Evolutionary conservation across 2,329 filamentous ascomycete genomes (phyloP).

Genomic region (Harringtonia lauricola): DNA sequence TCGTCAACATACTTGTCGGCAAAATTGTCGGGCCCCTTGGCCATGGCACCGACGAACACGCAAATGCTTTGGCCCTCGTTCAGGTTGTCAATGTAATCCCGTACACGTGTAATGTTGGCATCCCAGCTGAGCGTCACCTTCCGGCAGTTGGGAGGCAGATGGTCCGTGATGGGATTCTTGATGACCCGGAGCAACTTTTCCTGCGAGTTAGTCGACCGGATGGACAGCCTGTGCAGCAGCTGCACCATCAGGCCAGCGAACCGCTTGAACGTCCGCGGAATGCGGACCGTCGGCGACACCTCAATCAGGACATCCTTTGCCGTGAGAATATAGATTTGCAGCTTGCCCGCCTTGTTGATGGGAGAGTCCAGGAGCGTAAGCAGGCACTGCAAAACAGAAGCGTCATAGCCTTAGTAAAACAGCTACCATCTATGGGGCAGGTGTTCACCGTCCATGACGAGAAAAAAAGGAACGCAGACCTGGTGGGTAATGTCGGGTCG

Average conservation of each 20-base stretch:
- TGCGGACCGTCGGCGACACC: slow-evolving; percentile 94
- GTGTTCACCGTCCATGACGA: slow-evolving; percentile 4
- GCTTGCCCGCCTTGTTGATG: slow-evolving; percentile 93
- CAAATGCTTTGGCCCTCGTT: slow-evolving; percentile 84
- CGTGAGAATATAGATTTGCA: slow-evolving; percentile 98
- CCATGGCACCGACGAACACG: slow-evolving; percentile 97
- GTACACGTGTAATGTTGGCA: slow-evolving; percentile 71
- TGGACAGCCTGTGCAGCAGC: slow-evolving; percentile 87
- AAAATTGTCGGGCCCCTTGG: slow-evolving; percentile 91
- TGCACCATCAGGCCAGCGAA: slow-evolving; percentile 99
- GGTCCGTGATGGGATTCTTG: slow-evolving; percentile 94
- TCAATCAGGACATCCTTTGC: slow-evolving; percentile 96
- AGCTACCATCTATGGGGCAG: slow-evolving; percentile 12
- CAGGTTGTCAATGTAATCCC: slow-evolving; percentile 77
- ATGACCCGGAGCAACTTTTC: slow-evolving; percentile 97
- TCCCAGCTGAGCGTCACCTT: slow-evolving; percentile 97
- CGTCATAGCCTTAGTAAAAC: slow-evolving; percentile 3
- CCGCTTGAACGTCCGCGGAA: slow-evolving; percentile 96
- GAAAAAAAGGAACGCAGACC: slow-evolving; percentile 37
- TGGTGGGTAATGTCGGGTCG: slow-evolving; percentile 97
- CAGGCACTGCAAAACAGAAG: slow-evolving; percentile 59
- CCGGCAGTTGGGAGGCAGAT: slow-evolving; percentile 91
- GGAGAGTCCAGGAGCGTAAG: slow-evolving; percentile 95
- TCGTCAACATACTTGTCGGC: slow-evolving; percentile 92
- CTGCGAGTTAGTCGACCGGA: slow-evolving; percentile 91